Evolutionary conservation across 148 eudicot species (phyloP), one percentile per base, ranked within the genome.

Genomic region (Vaccinium vitisidaea): DNA sequence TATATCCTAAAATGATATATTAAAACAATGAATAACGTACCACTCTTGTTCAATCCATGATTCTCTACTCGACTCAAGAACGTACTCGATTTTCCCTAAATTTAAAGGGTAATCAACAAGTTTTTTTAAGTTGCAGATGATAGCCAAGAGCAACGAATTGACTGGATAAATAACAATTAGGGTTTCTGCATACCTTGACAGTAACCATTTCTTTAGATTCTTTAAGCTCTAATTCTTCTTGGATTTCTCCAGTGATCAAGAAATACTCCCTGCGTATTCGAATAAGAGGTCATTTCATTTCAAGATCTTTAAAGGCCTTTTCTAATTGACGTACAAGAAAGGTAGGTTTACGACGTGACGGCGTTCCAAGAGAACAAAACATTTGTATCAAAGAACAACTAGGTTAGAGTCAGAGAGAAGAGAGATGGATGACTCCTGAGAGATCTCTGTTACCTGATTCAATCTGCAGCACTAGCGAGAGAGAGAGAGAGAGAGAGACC

Each of bases 111-210:
- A 19, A 83, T 53, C 69, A 53, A 70, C 16, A 25, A 46, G 25
- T 58, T 25, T 8, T 1, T 1, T 6, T 18, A 7, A 76, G 76
- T 21, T 30, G 74, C 30, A 69, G 14, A 80, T 23, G 48, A 30
- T 23, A 10, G 8, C 10, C 43, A 46, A 80, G 43, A 58, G 56
- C 80, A 70, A 71, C 16, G 5, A 71, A 15, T 1, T 11, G 69
- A 21, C 23, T 18, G 19, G 27, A 53, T 67, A 59, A 79, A 6
- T 43, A 58, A 46, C 2, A 4, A 74, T 67, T 79, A 85, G 88
- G 84, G 77, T 85, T 86, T 76, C 69, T 15, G 80, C 50, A 32
- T 85, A 90, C 92, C 90, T 88, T 88, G 54, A 74, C 80, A 65
- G 87, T 85, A 75, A 87, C 92, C 92, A 90, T 90, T 74, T 49